Evolutionary conservation across 2,329 filamentous ascomycete species (phyloP).

Genomic region (Acephala macrosclerotiorum): DNA sequence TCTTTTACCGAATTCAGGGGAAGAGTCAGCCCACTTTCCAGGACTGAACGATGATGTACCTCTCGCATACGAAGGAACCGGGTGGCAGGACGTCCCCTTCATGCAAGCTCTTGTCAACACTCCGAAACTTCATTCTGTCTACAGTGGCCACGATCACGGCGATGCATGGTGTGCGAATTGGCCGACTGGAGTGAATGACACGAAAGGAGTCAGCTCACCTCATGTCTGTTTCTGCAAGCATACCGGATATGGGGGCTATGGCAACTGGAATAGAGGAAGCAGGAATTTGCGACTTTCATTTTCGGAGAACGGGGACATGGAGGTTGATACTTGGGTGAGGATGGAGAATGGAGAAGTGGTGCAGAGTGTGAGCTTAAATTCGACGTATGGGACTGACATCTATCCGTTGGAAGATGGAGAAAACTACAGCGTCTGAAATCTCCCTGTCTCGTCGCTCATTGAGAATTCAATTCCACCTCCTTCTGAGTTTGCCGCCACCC

Average conservation of each 20-base stretch:
- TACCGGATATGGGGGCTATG: constrained; percentile 75
- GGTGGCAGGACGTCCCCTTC: constrained; percentile 62
- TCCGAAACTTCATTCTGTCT: constrained; percentile 62
- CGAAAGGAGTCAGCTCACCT: constrained; percentile 55
- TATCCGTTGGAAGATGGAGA: constrained; percentile 51
- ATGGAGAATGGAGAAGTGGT: constrained; percentile 62
- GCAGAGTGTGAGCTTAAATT: constrained; percentile 62
- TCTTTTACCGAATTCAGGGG: constrained; percentile 19
- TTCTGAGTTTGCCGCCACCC: not conserved
- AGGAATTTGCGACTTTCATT: constrained; percentile 55
- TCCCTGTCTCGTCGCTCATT: not conserved
- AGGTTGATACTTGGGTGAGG: constrained; percentile 66
- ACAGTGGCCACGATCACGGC: constrained; percentile 73
- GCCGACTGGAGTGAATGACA: constrained; percentile 49
- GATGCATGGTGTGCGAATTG: constrained; percentile 64
- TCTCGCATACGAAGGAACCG: constrained; percentile 42
- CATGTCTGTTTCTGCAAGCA: constrained; percentile 69
- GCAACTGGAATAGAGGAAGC: constrained; percentile 66
- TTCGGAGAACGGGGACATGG: constrained; percentile 32
- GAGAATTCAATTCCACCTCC: not conserved
- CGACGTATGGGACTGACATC: constrained; percentile 62
- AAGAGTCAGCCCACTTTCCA: constrained; percentile 50
- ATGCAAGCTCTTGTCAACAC: constrained; percentile 66
- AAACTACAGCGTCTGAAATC: constrained; percentile 3
- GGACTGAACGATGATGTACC: constrained; percentile 54